Evolutionary conservation across 768 basidiomycete species (phyloP), one percentile per base, ranked within the genome.

Genomic region (Infundibulicybe gibba): DNA sequence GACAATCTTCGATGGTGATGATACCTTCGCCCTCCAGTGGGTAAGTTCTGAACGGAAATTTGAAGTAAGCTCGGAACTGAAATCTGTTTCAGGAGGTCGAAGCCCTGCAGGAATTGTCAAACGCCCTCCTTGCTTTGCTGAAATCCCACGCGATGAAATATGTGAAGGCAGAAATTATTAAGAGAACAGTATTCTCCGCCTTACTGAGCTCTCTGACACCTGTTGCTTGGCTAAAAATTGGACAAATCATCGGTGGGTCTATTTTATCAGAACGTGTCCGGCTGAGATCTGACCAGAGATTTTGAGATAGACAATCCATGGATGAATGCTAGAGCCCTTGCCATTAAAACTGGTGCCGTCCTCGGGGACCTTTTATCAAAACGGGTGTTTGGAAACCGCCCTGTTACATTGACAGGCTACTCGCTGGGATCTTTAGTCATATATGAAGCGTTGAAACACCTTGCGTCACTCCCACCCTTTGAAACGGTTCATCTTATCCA

Each of bases 1-100:
- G 80, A 70, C 64, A 2, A 60, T 79, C 2, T 76, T 79, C 50
- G 67, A 58, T 11, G 65, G 65, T 32, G 72, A 79, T 44, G 77
- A 81, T 49, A 79, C 78, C 0, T 77, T 71, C 54, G 79, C 79
- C 3, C 57, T 83, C 45, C 76, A 75, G 63, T 81, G 80, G 80
- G 79, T 79, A 49, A 39, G 75, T 8, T 25, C 25, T 25, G 8
- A 8, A 4, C 3, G 4, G 25, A 25, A 25, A 25, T 8, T 25
- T 8, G 25, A 8, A 25, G 8, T 25, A 8, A 8, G 9, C 12
- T 17, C 16, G 37, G 41, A 3, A 39, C 39, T 38, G 32, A 49
- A 38, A 13, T 32, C 14, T 39, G 3, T 33, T 17, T 19, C 48
- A 82, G 80, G 80, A 83, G 66, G 75, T 79, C 6, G 66, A 81